Conservation (phyloP, 371 early-diverging fungal species). For the Lichtheimia ornata region DNA sequence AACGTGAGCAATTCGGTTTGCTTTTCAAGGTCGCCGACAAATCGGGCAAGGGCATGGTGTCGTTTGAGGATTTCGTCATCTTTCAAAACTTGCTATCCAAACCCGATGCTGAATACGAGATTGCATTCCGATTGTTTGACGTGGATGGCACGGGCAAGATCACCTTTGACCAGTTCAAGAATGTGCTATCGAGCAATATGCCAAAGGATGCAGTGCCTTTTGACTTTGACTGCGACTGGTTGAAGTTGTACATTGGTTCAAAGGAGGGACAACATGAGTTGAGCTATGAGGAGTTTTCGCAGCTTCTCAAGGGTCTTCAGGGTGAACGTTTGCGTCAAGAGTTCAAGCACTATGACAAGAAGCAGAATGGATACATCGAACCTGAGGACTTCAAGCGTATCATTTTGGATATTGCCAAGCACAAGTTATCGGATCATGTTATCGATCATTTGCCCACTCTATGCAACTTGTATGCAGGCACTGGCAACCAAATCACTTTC, state of each 20-base stretch:
- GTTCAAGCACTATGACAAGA: slow-evolving; percentile 73
- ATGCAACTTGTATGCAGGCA: slow-evolving; percentile 57
- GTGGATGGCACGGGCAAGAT: slow-evolving; percentile 62
- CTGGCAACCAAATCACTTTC: slow-evolving; percentile 59
- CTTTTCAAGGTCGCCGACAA: slow-evolving; percentile 80
- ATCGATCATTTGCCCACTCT: slow-evolving; percentile 72
- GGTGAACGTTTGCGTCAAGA: slow-evolving; percentile 80
- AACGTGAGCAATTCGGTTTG: slow-evolving; percentile 61
- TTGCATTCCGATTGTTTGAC: slow-evolving; percentile 78
- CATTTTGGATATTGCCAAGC: slow-evolving; percentile 65
- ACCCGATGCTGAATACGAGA: slow-evolving; percentile 83
- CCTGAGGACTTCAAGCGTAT: slow-evolving; percentile 70
- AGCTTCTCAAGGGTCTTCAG: slow-evolving; percentile 79
- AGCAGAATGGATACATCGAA: slow-evolving; percentile 65
- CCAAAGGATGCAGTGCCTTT: slow-evolving; percentile 64
- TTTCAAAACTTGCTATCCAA: slow-evolving; percentile 74
- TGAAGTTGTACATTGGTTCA: slow-evolving; percentile 69
- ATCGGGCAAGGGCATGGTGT: slow-evolving; percentile 58
- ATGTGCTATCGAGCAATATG: slow-evolving; percentile 61
- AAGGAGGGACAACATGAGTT: slow-evolving; percentile 62
- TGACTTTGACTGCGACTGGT: slow-evolving; percentile 76
- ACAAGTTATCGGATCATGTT: slow-evolving; percentile 72
- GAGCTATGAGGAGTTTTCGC: slow-evolving; percentile 77
- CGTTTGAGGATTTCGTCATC: slow-evolving; percentile 74
- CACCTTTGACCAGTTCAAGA: slow-evolving; percentile 69